Conservation (phyloP, 2,329 filamentous ascomycete genomes). For the Penicillium hordei region DNA sequence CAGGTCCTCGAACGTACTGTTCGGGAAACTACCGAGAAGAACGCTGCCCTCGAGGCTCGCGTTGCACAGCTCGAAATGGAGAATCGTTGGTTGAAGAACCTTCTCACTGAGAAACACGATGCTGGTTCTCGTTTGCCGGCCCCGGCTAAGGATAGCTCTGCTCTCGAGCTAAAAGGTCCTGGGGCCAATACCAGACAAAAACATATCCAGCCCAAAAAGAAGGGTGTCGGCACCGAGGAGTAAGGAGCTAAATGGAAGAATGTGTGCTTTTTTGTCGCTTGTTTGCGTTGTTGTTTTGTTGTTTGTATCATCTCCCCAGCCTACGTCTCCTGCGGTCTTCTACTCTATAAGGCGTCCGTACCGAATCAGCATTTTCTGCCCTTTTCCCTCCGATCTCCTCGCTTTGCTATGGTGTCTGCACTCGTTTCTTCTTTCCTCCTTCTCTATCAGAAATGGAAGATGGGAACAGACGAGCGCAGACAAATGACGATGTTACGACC, state of each 20-base stretch:
- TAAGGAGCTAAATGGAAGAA: slow-evolving; percentile 21
- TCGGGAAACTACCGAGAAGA: slow-evolving; percentile 81
- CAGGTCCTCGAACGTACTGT: slow-evolving; percentile 78
- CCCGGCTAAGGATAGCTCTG: slow-evolving; percentile 23
- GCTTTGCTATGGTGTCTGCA: slow-evolving; percentile 6
- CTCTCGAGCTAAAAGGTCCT: slow-evolving; percentile 23
- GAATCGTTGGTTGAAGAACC: slow-evolving; percentile 78
- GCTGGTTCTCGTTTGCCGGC: slow-evolving; percentile 26
- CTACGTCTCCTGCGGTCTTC: not conserved
- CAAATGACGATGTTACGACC: slow-evolving; percentile 37
- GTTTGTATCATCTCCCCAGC: slow-evolving; percentile 10
- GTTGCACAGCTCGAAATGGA: slow-evolving; percentile 78
- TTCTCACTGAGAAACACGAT: slow-evolving; percentile 77
- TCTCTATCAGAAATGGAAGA: not conserved
- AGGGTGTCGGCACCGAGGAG: slow-evolving; percentile 38
- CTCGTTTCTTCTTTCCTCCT: not conserved
- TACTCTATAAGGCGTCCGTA: not conserved
- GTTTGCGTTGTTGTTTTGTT: slow-evolving; percentile 4
- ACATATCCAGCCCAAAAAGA: slow-evolving; percentile 43
- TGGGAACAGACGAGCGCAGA: slow-evolving; percentile 2
- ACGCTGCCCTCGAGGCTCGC: slow-evolving; percentile 68
- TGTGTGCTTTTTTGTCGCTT: slow-evolving; percentile 7
- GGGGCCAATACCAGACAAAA: slow-evolving; percentile 31
- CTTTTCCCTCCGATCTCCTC: not conserved
- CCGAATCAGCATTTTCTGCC: not conserved